Evolutionary conservation across 345 rosid genomes (phyloP).

Genomic region (Populus nigra): DNA sequence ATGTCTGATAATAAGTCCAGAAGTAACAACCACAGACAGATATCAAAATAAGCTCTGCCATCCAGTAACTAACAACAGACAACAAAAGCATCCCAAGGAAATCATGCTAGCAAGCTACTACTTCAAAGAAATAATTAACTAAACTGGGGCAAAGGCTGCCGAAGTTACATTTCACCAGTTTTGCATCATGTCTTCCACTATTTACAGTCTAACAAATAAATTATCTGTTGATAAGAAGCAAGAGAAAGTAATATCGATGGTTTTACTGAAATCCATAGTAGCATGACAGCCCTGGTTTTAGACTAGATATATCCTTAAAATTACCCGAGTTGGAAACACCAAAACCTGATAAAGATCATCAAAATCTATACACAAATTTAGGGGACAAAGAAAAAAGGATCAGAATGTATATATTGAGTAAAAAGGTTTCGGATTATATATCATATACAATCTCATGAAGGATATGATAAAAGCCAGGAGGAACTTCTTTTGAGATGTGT

Average conservation of each 20-base stretch:
- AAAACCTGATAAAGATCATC: slow-evolving; percentile 16
- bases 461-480: slow-evolving; percentile 1
- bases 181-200: slow-evolving; percentile 2
- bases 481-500: slow-evolving; percentile 13
- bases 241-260: background rate
- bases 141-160: background rate
- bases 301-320: slow-evolving; percentile 7
- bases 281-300: slow-evolving; percentile 8
- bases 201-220: slow-evolving; percentile 9
- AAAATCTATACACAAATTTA: slow-evolving; percentile 19
- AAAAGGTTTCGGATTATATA: slow-evolving; percentile 3
- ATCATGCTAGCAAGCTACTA: background rate
- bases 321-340: slow-evolving; percentile 22
- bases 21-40: too few species aligned
- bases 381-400: background rate
- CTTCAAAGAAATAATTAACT: background rate
- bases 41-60: background rate
- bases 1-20: background rate
- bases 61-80: background rate
- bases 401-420: slow-evolving; percentile 13
- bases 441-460: slow-evolving; percentile 20
- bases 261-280: slow-evolving; percentile 7
- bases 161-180: slow-evolving; percentile 4
- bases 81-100: background rate
- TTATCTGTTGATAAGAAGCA: background rate